Evolutionary conservation across 1,139 yeast genomes (phyloP).

Genomic region (Saccharomyces hybrid): DNA sequence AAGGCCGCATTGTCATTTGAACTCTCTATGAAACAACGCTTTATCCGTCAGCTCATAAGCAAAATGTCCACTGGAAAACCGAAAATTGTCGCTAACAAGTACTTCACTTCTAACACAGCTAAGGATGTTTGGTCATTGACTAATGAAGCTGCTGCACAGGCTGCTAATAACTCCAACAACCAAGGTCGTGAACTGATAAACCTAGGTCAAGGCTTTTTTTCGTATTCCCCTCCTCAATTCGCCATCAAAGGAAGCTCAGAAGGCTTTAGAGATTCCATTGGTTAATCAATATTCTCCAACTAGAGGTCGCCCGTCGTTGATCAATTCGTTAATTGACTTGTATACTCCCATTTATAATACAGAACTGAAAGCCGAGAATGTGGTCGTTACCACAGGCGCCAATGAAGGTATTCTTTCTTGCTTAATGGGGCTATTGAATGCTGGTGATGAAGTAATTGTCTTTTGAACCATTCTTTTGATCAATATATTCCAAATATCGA

Average conservation of each 20-base stretch:
- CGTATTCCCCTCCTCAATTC: conserved; percentile 87
- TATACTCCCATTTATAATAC: conserved; percentile 60
- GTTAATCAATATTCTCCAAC: conserved; percentile 91
- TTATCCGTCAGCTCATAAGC: background rate
- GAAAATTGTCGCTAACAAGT: conserved; percentile 41
- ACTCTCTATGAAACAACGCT: background rate
- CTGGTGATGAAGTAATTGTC: conserved; percentile 94
- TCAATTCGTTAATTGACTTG: conserved; percentile 59
- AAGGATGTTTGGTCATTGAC: conserved; percentile 93
- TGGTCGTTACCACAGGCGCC: conserved; percentile 90
- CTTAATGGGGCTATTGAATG: conserved; percentile 73
- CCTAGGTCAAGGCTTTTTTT: conserved; percentile 94
- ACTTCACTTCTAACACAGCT: conserved; percentile 46
- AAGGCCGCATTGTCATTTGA: background rate
- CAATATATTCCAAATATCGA: conserved; percentile 92
- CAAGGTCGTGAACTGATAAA: conserved; percentile 70
- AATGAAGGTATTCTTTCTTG: conserved; percentile 88
- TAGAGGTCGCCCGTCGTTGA: conserved; percentile 70
- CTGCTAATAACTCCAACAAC: conserved; percentile 44
- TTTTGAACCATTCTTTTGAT: conserved; percentile 95
- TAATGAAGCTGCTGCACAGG: conserved; percentile 88
- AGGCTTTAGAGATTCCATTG: conserved; percentile 62
- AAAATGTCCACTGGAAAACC: background rate
- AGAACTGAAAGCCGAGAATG: conserved; percentile 37
- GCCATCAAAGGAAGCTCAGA: conserved; percentile 75